Evolutionary conservation across 2,329 filamentous ascomycete species (phyloP).

Genomic region (Dendryphion nanum): DNA sequence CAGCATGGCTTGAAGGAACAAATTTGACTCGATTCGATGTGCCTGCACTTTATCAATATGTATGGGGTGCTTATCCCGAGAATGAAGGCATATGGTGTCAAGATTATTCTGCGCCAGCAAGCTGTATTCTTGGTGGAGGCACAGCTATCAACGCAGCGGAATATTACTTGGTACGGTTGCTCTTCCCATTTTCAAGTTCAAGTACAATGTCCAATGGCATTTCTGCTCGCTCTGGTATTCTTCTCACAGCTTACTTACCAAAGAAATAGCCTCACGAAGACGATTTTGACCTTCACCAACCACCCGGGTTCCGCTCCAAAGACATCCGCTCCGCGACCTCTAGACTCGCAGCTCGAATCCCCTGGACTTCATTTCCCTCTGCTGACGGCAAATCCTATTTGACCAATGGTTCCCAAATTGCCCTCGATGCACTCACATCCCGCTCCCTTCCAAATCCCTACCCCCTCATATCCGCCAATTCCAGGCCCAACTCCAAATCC

Average conservation of each 20-base stretch:
- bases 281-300: too few relatives aligned
- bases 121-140: constrained; percentile 64
- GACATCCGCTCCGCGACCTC: constrained; percentile 58
- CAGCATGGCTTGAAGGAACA: constrained; percentile 58
- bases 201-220: too few relatives aligned
- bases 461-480: constrained; percentile 59
- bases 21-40: constrained; percentile 67
- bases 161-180: constrained; percentile 56
- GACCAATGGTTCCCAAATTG: constrained; percentile 59
- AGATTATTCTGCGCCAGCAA: constrained; percentile 65
- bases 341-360: constrained; percentile 64
- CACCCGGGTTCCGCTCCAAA: constrained; percentile 61
- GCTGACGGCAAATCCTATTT: constrained; percentile 62
- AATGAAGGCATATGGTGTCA: constrained; percentile 53
- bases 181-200: too few relatives aligned
- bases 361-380: constrained; percentile 63
- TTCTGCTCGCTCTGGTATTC: too few relatives aligned
- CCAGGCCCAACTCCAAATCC: constrained; percentile 56
- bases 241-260: too few relatives aligned
- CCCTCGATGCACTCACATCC: constrained; percentile 54
- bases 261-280: too few relatives aligned
- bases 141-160: constrained; percentile 65
- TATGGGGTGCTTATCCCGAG: constrained; percentile 58
- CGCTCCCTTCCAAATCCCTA: constrained; percentile 50
- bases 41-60: constrained; percentile 64